phyloP scores from a whole-genome alignment of 1,284 basidiomycete species.

The Puccinia polysora region DNA sequence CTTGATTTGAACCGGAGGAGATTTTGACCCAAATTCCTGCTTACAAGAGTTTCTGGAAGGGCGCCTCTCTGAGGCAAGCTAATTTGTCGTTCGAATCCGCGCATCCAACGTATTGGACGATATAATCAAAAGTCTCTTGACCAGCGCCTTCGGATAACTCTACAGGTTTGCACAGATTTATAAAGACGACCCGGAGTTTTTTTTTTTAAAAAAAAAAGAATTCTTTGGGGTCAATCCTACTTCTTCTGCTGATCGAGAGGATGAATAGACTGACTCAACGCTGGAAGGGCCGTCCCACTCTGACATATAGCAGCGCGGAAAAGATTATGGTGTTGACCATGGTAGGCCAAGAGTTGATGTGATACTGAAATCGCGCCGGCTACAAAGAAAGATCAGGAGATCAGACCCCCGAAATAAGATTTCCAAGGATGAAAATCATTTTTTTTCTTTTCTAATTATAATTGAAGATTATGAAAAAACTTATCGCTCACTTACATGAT shows the following conservation, averaged over 20 bases:
- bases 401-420: not conserved
- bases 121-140: slow-evolving; percentile 30
- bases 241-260: not conserved
- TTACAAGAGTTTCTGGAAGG: slow-evolving; percentile 29
- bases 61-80: slow-evolving; percentile 15
- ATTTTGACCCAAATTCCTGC: not conserved
- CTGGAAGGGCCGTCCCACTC: slow-evolving; percentile 40
- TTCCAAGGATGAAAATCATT: not conserved
- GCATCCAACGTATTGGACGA: slow-evolving; percentile 16
- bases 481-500: slow-evolving; percentile 20
- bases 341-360: slow-evolving; percentile 31
- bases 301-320: slow-evolving; percentile 39
- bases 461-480: not conserved
- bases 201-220: not conserved
- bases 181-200: too few relatives aligned
- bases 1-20: not conserved
- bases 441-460: too few relatives aligned
- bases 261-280: not conserved
- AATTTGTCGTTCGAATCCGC: not conserved
- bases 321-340: slow-evolving; percentile 33
- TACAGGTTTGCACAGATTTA: not conserved
- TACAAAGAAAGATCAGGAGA: not conserved
- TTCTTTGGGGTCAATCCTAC: not conserved
- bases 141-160: slow-evolving; percentile 38
- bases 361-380: slow-evolving; percentile 41